phyloP scores from a whole-genome alignment of 2,329 filamentous ascomycete species.

The Cryphonectria nitschkei region DNA sequence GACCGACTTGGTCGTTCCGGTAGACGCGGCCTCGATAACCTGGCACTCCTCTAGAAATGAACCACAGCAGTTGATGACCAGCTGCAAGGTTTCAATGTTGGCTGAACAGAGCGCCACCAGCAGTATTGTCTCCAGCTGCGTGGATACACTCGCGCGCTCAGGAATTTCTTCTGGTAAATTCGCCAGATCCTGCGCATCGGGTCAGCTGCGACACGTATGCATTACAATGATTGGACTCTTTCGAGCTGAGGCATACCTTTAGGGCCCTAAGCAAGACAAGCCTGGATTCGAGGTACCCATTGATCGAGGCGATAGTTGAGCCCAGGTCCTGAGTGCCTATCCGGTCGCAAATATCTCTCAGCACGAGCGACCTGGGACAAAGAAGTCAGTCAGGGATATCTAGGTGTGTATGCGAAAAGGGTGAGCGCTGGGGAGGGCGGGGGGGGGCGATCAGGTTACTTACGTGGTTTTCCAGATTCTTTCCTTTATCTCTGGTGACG shows the following conservation, averaged over 20 bases:
- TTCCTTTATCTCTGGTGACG: constrained; percentile 43
- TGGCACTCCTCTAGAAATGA: constrained; percentile 65
- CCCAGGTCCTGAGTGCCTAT: constrained; percentile 48
- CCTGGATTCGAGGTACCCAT: constrained; percentile 60
- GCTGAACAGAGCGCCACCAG: constrained; percentile 67
- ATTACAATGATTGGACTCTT: background rate
- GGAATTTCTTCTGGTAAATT: constrained; percentile 57
- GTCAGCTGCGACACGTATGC: background rate
- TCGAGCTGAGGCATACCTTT: constrained; percentile 31
- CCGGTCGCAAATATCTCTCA: constrained; percentile 55
- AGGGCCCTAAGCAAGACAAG: constrained; percentile 52
- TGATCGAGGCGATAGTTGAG: constrained; percentile 51
- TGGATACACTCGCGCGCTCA: constrained; percentile 56
- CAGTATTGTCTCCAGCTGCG: constrained; percentile 64
- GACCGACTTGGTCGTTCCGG: constrained; percentile 52
- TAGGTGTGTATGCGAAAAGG: background rate
- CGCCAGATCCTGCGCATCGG: constrained; percentile 52
- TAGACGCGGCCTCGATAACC: constrained; percentile 54
- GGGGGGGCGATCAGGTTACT: constrained; percentile 30
- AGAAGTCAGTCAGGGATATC: background rate
- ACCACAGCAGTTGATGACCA: constrained; percentile 64
- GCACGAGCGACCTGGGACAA: constrained; percentile 44
- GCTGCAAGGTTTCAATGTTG: constrained; percentile 66
- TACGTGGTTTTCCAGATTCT: constrained; percentile 60
- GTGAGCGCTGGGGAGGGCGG: too few relatives aligned